Conservation (phyloP, 371 early-diverging fungal genomes). For the Rhizopus sp. region DNA sequence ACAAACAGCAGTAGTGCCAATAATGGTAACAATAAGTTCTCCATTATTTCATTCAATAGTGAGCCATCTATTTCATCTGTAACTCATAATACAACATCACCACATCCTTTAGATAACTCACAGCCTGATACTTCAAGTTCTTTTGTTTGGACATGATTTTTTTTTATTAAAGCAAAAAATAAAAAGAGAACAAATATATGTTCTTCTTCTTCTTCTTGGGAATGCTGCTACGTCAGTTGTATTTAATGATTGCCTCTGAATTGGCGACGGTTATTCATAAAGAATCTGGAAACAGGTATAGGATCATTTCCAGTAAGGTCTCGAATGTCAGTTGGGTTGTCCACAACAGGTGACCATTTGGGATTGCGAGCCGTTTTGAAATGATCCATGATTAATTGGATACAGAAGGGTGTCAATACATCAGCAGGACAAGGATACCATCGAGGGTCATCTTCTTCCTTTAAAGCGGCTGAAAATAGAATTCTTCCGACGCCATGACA, state of each 20-base stretch:
- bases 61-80: not conserved
- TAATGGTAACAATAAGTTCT: not conserved
- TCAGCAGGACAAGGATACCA: conserved; percentile 11
- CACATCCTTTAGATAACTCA: conserved; percentile 5
- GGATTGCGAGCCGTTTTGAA: conserved; percentile 3
- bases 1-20: not conserved
- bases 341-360: not conserved
- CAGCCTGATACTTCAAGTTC: not conserved
- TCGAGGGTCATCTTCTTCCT: not conserved
- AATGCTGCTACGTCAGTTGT: not conserved
- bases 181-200: not conserved
- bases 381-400: conserved; percentile 9
- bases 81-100: not conserved
- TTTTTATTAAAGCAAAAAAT: not conserved
- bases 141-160: not conserved
- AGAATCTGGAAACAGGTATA: conserved; percentile 6
- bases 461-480: not conserved
- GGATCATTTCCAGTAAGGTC: conserved; percentile 15
- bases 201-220: not conserved
- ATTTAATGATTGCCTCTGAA: conserved; percentile 2
- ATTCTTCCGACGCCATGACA: not conserved
- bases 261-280: conserved; percentile 13
- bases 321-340: conserved; percentile 7
- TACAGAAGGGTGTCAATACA: conserved; percentile 11
- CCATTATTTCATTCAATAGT: not conserved